Evolutionary conservation across 2,329 filamentous ascomycete genomes (phyloP).

Genomic region (Cordyceps pruinosa): DNA sequence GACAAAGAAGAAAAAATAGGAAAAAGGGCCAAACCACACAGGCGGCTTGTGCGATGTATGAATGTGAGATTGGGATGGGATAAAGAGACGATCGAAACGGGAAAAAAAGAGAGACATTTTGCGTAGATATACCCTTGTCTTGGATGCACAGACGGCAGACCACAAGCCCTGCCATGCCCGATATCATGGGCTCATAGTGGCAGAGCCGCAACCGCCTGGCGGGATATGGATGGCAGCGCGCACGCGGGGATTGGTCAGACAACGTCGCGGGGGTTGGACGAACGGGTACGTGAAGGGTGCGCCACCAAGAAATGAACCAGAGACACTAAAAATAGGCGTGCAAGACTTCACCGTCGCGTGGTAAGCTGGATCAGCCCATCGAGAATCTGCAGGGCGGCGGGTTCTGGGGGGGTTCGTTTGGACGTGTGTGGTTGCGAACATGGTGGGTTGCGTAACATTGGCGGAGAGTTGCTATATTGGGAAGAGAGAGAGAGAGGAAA

Average conservation of each 20-base stretch:
- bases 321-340: constrained; percentile 6
- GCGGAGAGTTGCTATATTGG: background rate
- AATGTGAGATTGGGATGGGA: background rate
- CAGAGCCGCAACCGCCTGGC: constrained; percentile 9
- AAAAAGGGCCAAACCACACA: too few relatives aligned
- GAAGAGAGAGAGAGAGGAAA: background rate
- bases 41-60: background rate
- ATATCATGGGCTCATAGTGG: background rate
- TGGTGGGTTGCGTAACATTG: too few relatives aligned
- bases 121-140: constrained; percentile 2
- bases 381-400: too few relatives aligned
- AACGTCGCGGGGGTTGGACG: background rate
- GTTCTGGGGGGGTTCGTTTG: too few relatives aligned
- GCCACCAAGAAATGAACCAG: background rate
- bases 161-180: background rate
- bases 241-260: background rate
- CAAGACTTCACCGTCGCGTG: background rate
- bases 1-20: too few relatives aligned
- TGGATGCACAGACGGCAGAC: background rate
- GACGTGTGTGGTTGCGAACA: too few relatives aligned
- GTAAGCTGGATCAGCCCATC: background rate
- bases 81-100: background rate
- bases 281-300: background rate
- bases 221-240: background rate
- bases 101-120: constrained; percentile 7